Conservation (phyloP, 2,329 filamentous ascomycete species). For the Fusarium fujikuroi region DNA sequence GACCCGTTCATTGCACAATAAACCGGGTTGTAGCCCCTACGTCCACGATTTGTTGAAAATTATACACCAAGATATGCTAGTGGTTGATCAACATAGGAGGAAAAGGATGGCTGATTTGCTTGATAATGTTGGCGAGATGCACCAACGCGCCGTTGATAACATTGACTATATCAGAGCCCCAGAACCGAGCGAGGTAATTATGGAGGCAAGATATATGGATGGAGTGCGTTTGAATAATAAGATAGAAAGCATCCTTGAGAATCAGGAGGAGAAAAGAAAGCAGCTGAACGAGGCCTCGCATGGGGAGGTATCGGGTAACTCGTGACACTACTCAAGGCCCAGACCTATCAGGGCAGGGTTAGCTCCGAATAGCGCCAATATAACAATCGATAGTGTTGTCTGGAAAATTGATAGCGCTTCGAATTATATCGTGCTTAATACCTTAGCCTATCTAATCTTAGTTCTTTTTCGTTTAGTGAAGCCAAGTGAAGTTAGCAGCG, state of each 20-base stretch:
- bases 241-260: not conserved
- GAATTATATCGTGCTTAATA: not conserved
- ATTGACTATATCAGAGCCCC: accelerated
- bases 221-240: not conserved
- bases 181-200: not conserved
- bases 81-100: not conserved
- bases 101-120: not conserved
- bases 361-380: not conserved
- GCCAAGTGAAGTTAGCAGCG: not conserved
- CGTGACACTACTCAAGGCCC: not conserved
- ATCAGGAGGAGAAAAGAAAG: not conserved
- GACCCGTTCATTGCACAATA: not conserved
- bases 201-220: not conserved
- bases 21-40: not conserved
- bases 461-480: not conserved
- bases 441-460: not conserved
- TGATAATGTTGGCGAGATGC: not conserved
- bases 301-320: not conserved
- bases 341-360: not conserved
- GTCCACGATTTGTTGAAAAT: not conserved
- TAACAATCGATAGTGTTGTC: not conserved
- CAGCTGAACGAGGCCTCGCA: not conserved
- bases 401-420: not conserved
- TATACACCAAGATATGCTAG: not conserved
- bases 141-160: not conserved